phyloP scores from a whole-genome alignment of 495 filamentous ascomycete genomes.

The Xylaria longipes region DNA sequence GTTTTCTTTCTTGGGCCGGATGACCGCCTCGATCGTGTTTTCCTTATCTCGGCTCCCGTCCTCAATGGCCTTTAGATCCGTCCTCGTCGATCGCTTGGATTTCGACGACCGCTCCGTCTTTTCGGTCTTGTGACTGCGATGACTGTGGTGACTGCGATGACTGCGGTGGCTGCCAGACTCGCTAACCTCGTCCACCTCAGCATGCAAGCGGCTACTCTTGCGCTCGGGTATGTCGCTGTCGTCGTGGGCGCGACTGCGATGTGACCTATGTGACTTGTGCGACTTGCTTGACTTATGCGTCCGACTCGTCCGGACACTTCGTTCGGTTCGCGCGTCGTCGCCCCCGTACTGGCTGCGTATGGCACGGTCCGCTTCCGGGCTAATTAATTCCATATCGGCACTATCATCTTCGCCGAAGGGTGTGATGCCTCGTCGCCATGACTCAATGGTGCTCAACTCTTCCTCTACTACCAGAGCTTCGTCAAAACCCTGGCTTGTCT shows the following conservation, averaged over 20 bases:
- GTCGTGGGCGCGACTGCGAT: conserved; percentile 30
- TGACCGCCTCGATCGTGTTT: conserved; percentile 35
- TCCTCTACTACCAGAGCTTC: conserved; percentile 58
- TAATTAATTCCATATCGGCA: conserved; percentile 88
- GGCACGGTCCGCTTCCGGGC: conserved; percentile 71
- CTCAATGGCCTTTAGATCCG: conserved; percentile 39
- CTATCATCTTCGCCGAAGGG: conserved; percentile 66
- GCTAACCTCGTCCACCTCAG: conserved; percentile 31
- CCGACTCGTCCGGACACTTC: conserved; percentile 32
- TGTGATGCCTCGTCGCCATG: conserved; percentile 81
- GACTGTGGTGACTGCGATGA: conserved; percentile 34
- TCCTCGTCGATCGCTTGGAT: conserved; percentile 39
- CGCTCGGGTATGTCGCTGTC: conserved; percentile 37
- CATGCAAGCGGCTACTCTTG: conserved; percentile 35
- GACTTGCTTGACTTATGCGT: conserved; percentile 36
- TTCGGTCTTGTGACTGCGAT: conserved; percentile 37
- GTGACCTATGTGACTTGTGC: conserved; percentile 39
- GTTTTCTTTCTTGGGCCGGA: conserved; percentile 54
- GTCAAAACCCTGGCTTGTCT: conserved; percentile 46
- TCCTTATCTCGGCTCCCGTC: conserved; percentile 44
- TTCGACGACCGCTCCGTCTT: conserved; percentile 37
- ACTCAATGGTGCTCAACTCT: conserved; percentile 72
- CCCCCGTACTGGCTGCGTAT: conserved; percentile 43
- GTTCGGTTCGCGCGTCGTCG: conserved; percentile 40
- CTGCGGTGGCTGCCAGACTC: conserved; percentile 38